Base-by-base conservation (phyloP, 768 basidiomycete genomes). In the Trametes coccinea region DNA sequence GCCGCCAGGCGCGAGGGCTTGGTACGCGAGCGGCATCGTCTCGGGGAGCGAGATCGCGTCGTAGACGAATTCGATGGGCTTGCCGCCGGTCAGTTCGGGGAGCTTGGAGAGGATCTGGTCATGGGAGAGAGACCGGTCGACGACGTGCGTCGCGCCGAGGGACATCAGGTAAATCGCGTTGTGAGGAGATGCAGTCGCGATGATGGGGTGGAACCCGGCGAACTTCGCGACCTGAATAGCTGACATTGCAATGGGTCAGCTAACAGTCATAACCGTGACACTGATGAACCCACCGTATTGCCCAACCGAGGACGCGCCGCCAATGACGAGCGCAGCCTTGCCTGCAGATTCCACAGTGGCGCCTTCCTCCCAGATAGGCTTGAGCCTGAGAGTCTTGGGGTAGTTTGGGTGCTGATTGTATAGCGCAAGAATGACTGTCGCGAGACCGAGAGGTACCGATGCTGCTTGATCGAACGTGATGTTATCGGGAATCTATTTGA, bases 381-480 rank as follows among this genome's bases (percentile, higher is more conserved):
- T 17, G 34, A 65, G 41, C 16, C 46, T 37, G 0, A 54, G 27
- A 17, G 44, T 56, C 72, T 2, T 39, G 14, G 54, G 55, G 34
- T 62, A 31, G 27, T 46, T 54, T 63, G 59, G 51, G 10, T 46
- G 40, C 30, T 50, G 53, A 48, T 61, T 53, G 67, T 72, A 77
- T 3, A 77, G 67, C 1, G 66, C 76, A 7, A 67, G 31, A 0
- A 69, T 68, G 4, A 71, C 72, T 11, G 76, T 75, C 8, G 64
- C 70, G 9, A 74, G 62, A 0, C 62, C 71, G 33, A 72, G 62
- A 7, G 76, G 74, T 3, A 77, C 53, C 5, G 73, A 66, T 2
- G 72, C 58, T 0, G 73, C 77, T 40, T 72, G 22, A 4, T 75
- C 74, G 46, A 73, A 70, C 1, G 71, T 63, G 16, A 75, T 45